Percentiles rank a stretch among this genome's conserved stretches.
Conservation (phyloP, 768 basidiomycete genomes). For the Russula foetens region DNA sequence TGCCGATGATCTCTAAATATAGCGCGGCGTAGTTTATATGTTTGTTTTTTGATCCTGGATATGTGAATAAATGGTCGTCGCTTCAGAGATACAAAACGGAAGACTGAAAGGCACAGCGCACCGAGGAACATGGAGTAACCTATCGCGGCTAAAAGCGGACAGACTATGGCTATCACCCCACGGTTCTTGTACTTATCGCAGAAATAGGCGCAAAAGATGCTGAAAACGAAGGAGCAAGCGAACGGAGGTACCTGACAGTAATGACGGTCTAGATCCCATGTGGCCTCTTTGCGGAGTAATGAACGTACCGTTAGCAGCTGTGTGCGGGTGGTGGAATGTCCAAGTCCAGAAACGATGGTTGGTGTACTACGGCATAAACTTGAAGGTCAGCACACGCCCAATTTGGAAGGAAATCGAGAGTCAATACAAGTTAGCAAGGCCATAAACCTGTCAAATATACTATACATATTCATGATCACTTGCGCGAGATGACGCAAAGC, state of each 20-base stretch:
- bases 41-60: slow-evolving; percentile 17
- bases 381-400: background rate
- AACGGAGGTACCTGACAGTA: slow-evolving; percentile 27
- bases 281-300: background rate
- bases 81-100: background rate
- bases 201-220: slow-evolving; percentile 17
- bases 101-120: background rate
- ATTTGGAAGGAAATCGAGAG: background rate
- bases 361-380: slow-evolving; percentile 24
- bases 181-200: slow-evolving; percentile 18
- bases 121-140: slow-evolving; percentile 19
- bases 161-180: slow-evolving; percentile 11
- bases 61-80: background rate
- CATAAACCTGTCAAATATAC: slow-evolving; percentile 18
- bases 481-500: background rate
- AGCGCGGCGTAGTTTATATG: slow-evolving; percentile 24
- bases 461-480: background rate
- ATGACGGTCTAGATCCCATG: background rate
- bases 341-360: slow-evolving; percentile 25
- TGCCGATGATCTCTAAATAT: slow-evolving; percentile 27
- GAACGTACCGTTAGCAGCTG: slow-evolving; percentile 25
- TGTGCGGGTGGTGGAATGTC: slow-evolving; percentile 23
- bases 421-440: slow-evolving; percentile 26
- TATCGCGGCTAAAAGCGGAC: slow-evolving; percentile 9
- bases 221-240: slow-evolving; percentile 24